Percentiles rank a stretch among this genome's conserved stretches.
These are phyloP conservation scores for Diaporthe australafricana DNA, from an alignment of 2,329 filamentous ascomycete species.

Conservation along the genomic window DNA sequence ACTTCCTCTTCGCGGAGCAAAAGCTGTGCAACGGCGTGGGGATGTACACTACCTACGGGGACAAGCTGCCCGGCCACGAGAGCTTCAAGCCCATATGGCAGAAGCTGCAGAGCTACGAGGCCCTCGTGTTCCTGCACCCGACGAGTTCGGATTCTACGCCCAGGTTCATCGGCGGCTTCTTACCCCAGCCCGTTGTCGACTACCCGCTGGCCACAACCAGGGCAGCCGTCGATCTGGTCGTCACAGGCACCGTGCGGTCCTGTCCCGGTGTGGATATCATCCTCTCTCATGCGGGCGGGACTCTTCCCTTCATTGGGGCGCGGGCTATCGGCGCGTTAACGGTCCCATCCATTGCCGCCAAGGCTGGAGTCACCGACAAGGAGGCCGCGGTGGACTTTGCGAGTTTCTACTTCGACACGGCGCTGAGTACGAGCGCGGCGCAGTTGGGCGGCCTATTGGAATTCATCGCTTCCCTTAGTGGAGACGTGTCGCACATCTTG, in stretches of 20 bases:
- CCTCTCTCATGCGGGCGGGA: constrained; percentile 57
- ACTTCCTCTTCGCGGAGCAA: constrained; percentile 41
- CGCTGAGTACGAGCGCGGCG: constrained; percentile 43
- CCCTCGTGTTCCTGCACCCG: constrained; percentile 44
- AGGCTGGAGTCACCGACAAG: constrained; percentile 26
- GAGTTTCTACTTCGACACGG: constrained; percentile 52
- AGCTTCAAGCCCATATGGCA: constrained; percentile 44
- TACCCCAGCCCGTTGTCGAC: constrained; percentile 45
- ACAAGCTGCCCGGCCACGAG: constrained; percentile 40
- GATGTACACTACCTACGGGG: constrained; percentile 42
- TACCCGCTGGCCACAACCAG: constrained; percentile 57
- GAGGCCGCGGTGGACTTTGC: constrained; percentile 37
- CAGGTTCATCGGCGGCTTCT: constrained; percentile 33
- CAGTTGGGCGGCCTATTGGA: constrained; percentile 45
- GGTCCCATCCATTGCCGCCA: constrained; percentile 31
- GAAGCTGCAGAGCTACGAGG: constrained; percentile 41
- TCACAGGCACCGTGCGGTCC: constrained; percentile 44
- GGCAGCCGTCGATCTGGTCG: constrained; percentile 54
- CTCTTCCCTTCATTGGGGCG: constrained; percentile 51
- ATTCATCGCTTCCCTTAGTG: constrained; percentile 39
- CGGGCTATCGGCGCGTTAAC: constrained; percentile 41
- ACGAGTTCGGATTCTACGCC: constrained; percentile 34
- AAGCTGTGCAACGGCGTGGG: constrained; percentile 41
- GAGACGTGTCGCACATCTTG: constrained; percentile 43
- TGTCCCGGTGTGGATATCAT: constrained; percentile 55